Percentiles rank a stretch among this genome's conserved stretches.
Conservation (phyloP, 495 filamentous ascomycete genomes). For the Aspergillus wentii region DNA sequence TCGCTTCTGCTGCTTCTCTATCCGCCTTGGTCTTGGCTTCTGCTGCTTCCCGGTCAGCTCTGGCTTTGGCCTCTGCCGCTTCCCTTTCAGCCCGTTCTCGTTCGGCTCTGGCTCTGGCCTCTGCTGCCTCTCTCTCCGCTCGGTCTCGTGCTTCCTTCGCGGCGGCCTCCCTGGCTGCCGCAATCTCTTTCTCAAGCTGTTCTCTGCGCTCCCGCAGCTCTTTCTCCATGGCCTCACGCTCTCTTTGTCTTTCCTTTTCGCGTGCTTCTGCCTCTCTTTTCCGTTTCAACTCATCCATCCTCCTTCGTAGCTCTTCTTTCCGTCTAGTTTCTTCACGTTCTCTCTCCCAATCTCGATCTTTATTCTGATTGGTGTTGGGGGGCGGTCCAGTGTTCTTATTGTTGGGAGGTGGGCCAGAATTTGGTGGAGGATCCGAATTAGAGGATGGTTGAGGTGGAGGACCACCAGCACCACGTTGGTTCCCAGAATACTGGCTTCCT, state of each 20-base stretch:
- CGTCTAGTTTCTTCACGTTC: constrained; percentile 14
- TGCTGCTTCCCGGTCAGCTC: constrained; percentile 22
- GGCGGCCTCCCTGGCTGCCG: constrained; percentile 38
- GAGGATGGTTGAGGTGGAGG: constrained; percentile 12
- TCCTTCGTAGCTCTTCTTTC: constrained; percentile 47
- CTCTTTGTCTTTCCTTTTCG: constrained; percentile 39
- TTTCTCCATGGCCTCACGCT: constrained; percentile 47
- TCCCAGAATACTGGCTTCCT: constrained; percentile 31
- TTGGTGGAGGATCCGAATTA: constrained; percentile 18
- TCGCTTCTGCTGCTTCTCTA: constrained; percentile 24
- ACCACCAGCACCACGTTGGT: constrained; percentile 23
- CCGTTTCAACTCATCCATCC: constrained; percentile 61
- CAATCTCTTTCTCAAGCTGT: constrained; percentile 44
- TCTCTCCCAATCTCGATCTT: constrained; percentile 22
- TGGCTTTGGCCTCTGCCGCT: constrained; percentile 16
- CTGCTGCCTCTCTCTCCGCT: constrained; percentile 28
- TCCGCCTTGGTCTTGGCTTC: constrained; percentile 20
- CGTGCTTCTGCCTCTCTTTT: constrained; percentile 41
- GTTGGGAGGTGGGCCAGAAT: too few species aligned
- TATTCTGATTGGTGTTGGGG: constrained; percentile 6
- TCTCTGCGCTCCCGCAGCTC: constrained; percentile 44
- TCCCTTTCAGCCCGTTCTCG: too few species aligned
- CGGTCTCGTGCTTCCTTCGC: constrained; percentile 42
- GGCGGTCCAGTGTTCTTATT: constrained; percentile 9
- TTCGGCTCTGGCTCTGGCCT: constrained; percentile 15